Percentiles rank a stretch among this genome's conserved stretches.
Evolutionary conservation across 441 rosid genomes (phyloP).

Genomic region (Populus tomentosa): DNA sequence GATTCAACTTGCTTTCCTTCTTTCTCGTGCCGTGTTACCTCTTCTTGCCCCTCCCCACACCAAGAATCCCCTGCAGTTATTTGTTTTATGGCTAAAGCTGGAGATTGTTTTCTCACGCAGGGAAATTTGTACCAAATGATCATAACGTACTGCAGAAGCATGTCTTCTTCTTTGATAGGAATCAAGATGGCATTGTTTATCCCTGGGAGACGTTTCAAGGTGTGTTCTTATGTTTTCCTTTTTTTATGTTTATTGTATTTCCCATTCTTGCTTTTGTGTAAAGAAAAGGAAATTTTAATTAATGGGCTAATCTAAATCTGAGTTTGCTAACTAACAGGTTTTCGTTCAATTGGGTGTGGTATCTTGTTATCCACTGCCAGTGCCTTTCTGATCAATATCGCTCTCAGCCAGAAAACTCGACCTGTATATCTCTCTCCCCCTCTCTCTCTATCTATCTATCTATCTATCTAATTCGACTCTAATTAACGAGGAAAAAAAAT

Average conservation of each 20-base stretch:
- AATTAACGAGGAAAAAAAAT: not conserved
- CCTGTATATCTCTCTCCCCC: conserved; percentile 36
- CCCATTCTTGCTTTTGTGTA: not conserved
- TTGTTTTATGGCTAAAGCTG: not conserved
- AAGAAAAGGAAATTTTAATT: not conserved
- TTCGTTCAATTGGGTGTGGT: conserved; percentile 75
- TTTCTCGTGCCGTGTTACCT: not conserved
- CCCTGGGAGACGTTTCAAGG: conserved; percentile 87
- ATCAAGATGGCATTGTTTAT: conserved; percentile 71
- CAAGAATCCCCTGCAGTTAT: no score
- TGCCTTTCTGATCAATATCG: conserved; percentile 54
- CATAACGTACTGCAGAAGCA: conserved; percentile 65
- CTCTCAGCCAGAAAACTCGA: conserved; percentile 74
- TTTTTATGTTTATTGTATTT: not conserved
- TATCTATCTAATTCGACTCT: not conserved
- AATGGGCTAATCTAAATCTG: not conserved
- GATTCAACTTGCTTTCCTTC: not conserved
- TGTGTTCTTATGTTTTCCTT: not conserved
- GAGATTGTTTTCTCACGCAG: not conserved
- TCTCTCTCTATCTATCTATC: not conserved
- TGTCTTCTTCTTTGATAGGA: conserved; percentile 75
- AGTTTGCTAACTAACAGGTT: conserved; percentile 37
- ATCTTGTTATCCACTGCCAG: conserved; percentile 34
- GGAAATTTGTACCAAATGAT: conserved; percentile 35
- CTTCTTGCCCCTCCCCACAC: no score